Conservation (phyloP, 768 basidiomycete species). For the Collybiopsis confluens region DNA sequence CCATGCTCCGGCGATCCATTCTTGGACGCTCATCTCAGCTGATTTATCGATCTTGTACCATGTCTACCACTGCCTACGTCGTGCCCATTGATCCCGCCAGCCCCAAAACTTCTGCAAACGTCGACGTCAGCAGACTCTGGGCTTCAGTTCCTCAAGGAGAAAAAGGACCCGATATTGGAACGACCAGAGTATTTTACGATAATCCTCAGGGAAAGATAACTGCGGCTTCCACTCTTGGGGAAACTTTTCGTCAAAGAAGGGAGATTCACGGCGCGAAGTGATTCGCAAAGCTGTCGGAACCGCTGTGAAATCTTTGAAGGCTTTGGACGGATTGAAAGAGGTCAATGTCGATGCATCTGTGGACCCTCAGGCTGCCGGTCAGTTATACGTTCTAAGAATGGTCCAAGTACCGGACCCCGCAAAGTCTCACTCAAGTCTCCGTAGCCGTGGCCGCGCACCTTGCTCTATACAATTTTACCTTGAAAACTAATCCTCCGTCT, state of each 20-base stretch:
- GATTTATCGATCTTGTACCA: constrained; percentile 23
- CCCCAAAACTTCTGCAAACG: constrained; percentile 32
- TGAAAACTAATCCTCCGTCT: constrained; percentile 72
- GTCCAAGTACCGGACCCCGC: no score
- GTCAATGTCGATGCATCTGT: constrained; percentile 58
- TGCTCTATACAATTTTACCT: constrained; percentile 68
- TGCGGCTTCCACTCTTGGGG: constrained; percentile 56
- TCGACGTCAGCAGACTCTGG: constrained; percentile 53
- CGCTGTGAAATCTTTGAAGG: constrained; percentile 66
- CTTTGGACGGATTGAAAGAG: constrained; percentile 55
- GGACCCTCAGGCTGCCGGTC: constrained; percentile 79
- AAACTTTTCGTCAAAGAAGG: constrained; percentile 45
- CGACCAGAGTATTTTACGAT: constrained; percentile 62
- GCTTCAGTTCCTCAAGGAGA: constrained; percentile 39
- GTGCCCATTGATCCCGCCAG: constrained; percentile 60
- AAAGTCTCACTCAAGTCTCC: no score
- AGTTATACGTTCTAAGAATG: no score
- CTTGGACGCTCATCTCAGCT: not conserved
- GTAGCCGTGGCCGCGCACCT: constrained; percentile 76
- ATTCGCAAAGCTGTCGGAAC: constrained; percentile 69
- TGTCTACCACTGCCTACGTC: constrained; percentile 55
- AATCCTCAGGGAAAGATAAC: constrained; percentile 43
- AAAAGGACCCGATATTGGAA: constrained; percentile 56
- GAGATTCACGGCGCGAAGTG: constrained; percentile 53
- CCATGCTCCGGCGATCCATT: not conserved